Evolutionary conservation across 306 rosid species (phyloP), one percentile per base, ranked within the genome.

Genomic region (Lagenaria siceraria): DNA sequence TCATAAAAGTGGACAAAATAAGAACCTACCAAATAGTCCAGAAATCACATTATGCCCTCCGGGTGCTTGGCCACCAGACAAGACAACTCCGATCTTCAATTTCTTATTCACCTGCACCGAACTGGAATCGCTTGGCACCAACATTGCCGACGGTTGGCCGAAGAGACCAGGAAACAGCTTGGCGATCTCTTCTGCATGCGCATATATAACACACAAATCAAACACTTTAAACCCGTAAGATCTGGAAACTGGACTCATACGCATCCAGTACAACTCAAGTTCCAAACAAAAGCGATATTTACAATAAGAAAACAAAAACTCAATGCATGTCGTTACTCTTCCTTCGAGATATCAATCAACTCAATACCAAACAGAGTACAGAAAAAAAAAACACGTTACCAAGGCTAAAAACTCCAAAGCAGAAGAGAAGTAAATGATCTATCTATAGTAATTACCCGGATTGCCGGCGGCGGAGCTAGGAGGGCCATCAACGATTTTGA

Each of bases 51-150:
- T 96, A 89, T 96, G 99, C 3, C 99, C 99, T 35, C 98, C 99
- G 0, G 99, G 99, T 54, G 99, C 98, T 70, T 92, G 98, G 75
- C 99, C 99, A 63, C 99, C 99, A n/a, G 99, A 96, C 84, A 96
- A 82, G 63, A 96, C 99, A 4, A 92, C 97, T 7, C 99, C 99
- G 10, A 96, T 89, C 91, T 92, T 96, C 91, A 96, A 60, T 85
- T 83, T 88, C 81, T 64, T 81, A 43, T 75, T 62, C 2, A 22
- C 21, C 75, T 43, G 54, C 35, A 69, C 86, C 66, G n/a, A 29
- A 81, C 29, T 51, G 2, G 88, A 61, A 24, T 85, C 90, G 54
- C 83, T 78, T 1, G 92, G 92, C 51, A 80, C 88, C 83, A 96
- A 78, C 75, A 78, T 0, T 8, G 89, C 84, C 19, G 99, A 96